Conservation (phyloP, 495 filamentous ascomycete species). For the Sordaria brevicollis region DNA sequence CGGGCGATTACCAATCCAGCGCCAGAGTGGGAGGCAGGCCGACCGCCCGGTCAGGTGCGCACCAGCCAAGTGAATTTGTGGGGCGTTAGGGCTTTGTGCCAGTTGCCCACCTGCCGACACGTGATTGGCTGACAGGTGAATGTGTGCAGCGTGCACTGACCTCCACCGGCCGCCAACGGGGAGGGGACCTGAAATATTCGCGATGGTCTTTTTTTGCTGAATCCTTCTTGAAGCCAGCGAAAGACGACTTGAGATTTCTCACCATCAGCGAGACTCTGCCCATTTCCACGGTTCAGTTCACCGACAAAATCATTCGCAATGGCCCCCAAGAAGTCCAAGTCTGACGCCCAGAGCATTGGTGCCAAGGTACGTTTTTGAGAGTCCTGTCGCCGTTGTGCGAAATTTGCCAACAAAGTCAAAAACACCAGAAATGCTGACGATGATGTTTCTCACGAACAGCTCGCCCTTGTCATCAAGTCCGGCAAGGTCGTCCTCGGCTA, state of each 20-base stretch:
- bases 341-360: constrained; percentile 84
- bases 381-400: background rate
- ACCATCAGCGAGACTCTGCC: background rate
- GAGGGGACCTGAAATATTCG: background rate
- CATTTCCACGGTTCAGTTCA: background rate
- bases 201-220: background rate
- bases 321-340: constrained; percentile 94
- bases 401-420: background rate
- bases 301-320: constrained; percentile 35
- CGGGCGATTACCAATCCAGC: constrained; percentile 24
- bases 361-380: constrained; percentile 41
- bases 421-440: background rate
- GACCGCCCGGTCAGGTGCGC: background rate
- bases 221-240: constrained; percentile 13
- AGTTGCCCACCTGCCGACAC: background rate
- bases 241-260: background rate
- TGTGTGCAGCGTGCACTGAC: background rate
- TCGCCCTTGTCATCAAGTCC: constrained; percentile 92
- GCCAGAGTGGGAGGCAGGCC: constrained; percentile 7
- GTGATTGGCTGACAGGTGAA: background rate
- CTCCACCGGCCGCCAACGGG: background rate
- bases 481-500: constrained; percentile 77
- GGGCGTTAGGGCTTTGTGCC: constrained; percentile 34
- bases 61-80: constrained; percentile 14
- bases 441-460: constrained; percentile 17